A percentile compares a stretch with the other conserved stretches of the same genome.
phyloP scores from a whole-genome alignment of 371 early-diverging fungal species.

The Apophysomyces elegans region DNA sequence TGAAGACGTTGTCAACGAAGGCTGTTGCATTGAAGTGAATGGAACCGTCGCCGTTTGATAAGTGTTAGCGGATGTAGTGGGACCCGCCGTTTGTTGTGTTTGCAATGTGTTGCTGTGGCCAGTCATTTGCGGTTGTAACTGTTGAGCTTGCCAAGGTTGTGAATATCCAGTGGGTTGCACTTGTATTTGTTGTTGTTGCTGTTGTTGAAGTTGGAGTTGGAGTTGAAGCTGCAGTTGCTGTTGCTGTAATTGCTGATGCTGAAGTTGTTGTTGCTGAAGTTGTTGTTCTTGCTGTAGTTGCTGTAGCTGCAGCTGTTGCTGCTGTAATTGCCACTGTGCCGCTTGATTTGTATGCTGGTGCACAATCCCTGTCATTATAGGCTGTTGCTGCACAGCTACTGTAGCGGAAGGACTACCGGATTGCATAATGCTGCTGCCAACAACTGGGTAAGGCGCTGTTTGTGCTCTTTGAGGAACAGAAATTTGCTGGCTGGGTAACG shows the following conservation, averaged over 20 bases:
- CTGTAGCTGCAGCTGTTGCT: conserved; percentile 13
- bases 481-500: not conserved
- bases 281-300: conserved; percentile 25
- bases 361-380: not conserved
- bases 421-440: not conserved
- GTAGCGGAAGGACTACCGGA: not conserved
- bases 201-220: conserved; percentile 11
- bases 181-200: conserved; percentile 20
- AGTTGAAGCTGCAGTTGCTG: conserved; percentile 24
- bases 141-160: conserved; percentile 31
- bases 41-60: conserved; percentile 18
- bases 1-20: conserved; percentile 11
- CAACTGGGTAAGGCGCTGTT: not conserved
- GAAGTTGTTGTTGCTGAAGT: conserved; percentile 14
- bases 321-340: conserved; percentile 4
- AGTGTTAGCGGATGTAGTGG: conserved; percentile 11
- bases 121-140: conserved; percentile 23
- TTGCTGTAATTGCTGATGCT: conserved; percentile 14
- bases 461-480: conserved; percentile 3
- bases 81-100: conserved; percentile 9
- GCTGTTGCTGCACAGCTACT: conserved; percentile 7
- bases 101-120: conserved; percentile 10
- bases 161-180: conserved; percentile 14
- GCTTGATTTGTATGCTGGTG: not conserved
- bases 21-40: conserved; percentile 12